These are phyloP conservation scores for Ceratocystis albifundus DNA, from an alignment of 2,329 filamentous ascomycete species.

Conservation along the genomic window DNA sequence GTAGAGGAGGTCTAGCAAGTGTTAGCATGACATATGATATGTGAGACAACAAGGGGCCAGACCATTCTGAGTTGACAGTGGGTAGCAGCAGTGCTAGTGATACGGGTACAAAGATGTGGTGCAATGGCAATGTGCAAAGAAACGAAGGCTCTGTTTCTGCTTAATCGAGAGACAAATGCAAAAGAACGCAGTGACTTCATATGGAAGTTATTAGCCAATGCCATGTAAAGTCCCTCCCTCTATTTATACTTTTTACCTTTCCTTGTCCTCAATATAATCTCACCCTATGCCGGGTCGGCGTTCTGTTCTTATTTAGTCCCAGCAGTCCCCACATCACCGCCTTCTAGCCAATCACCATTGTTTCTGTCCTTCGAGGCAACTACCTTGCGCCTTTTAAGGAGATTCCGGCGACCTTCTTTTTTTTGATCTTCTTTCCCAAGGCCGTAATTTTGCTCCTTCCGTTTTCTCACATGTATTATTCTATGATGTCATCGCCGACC, in stretches of 20 bases:
- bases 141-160: background rate
- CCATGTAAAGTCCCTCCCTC: background rate
- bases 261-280: too few species aligned
- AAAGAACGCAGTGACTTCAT: background rate
- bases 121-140: conserved; percentile 1
- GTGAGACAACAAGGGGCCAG: background rate
- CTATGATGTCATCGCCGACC: background rate
- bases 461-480: background rate
- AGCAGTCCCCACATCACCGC: background rate
- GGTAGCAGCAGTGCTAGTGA: too few species aligned
- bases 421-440: too few species aligned
- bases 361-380: background rate
- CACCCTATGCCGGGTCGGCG: too few species aligned
- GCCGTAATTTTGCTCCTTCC: background rate
- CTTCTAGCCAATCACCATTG: background rate
- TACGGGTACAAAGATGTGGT: background rate
- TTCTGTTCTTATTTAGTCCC: too few species aligned
- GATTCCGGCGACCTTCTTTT: too few species aligned
- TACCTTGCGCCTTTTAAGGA: background rate
- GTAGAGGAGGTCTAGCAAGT: background rate
- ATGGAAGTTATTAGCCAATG: background rate
- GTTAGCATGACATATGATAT: background rate
- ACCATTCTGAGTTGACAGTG: conserved; percentile 11
- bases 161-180: background rate
- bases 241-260: background rate